These are phyloP conservation scores for Aureobasidium uvarum DNA, from an alignment of 2,329 filamentous ascomycete species.

Conservation along the genomic window DNA sequence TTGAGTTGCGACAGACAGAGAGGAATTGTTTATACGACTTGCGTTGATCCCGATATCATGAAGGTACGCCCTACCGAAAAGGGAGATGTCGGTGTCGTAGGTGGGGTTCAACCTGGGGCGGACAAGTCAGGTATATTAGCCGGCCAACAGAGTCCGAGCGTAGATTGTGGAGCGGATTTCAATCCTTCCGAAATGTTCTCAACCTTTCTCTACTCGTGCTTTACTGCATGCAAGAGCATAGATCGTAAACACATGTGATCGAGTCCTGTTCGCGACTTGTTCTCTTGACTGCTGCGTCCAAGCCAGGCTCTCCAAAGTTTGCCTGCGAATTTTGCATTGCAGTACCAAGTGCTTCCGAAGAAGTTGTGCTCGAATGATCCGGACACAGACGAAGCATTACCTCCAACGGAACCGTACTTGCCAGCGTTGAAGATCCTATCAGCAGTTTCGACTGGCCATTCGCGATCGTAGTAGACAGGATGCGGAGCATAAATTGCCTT, in stretches of 20 bases:
- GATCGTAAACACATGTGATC: conserved; percentile 4
- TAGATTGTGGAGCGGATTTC: neutral
- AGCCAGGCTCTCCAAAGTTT: conserved; percentile 7
- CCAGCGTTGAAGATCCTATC: conserved; percentile 3
- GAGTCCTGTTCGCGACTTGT: neutral
- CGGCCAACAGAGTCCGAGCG: neutral
- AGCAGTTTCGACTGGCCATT: neutral
- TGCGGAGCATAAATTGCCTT: conserved; percentile 1
- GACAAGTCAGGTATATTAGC: neutral
- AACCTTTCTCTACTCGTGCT: neutral
- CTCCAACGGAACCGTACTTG: neutral
- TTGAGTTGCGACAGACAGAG: too few relatives aligned
- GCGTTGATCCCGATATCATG: neutral
- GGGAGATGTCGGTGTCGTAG: neutral
- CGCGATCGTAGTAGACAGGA: conserved; percentile 7
- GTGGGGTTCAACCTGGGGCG: neutral
- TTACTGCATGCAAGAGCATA: conserved; percentile 9
- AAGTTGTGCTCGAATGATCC: conserved; percentile 11
- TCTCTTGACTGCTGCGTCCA: neutral
- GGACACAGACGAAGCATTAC: neutral
- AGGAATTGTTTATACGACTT: neutral
- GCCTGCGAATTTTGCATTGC: neutral
- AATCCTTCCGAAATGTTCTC: neutral
- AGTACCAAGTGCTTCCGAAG: conserved; percentile 4
- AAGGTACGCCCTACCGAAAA: neutral